These are phyloP conservation scores for Phylloporus arenicola DNA, from an alignment of 768 basidiomycete species.

Conservation along the genomic window DNA sequence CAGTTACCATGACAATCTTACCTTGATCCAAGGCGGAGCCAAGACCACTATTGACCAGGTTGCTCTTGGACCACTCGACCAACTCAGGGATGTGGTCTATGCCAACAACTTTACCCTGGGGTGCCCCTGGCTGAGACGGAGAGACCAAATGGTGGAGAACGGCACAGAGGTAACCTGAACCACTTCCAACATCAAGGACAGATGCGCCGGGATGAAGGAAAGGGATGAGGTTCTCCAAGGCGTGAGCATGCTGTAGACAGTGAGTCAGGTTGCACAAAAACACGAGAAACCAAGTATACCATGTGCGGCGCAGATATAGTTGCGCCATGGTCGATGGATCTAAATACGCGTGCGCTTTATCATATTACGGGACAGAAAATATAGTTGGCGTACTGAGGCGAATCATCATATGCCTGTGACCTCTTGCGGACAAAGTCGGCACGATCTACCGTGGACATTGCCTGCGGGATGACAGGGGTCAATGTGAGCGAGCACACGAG, in stretches of 20 bases:
- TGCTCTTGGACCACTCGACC: slow-evolving; percentile 61
- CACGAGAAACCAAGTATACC: slow-evolving; percentile 38
- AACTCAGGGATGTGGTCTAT: slow-evolving; percentile 88
- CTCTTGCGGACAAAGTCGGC: slow-evolving; percentile 55
- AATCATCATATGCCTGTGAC: slow-evolving; percentile 66
- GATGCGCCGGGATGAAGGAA: slow-evolving; percentile 64
- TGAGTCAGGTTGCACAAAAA: neutral
- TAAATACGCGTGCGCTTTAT: slow-evolving; percentile 22
- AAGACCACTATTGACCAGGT: slow-evolving; percentile 64
- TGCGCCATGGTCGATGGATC: slow-evolving; percentile 74
- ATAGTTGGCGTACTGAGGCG: slow-evolving; percentile 54
- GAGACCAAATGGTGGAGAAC: slow-evolving; percentile 73
- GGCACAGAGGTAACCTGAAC: slow-evolving; percentile 82
- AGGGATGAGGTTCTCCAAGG: slow-evolving; percentile 69
- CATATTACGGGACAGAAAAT: slow-evolving; percentile 14
- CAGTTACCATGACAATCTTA: slow-evolving; percentile 57
- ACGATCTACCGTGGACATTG: slow-evolving; percentile 66
- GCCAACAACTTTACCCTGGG: slow-evolving; percentile 65
- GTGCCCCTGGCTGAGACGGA: slow-evolving; percentile 6
- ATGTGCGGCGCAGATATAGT: slow-evolving; percentile 98
- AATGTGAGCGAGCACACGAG: neutral
- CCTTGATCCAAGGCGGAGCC: slow-evolving; percentile 47
- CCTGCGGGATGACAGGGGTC: slow-evolving; percentile 34
- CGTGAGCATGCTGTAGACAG: slow-evolving; percentile 74
- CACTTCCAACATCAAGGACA: slow-evolving; percentile 87